Evolutionary conservation across 257 asterid species (phyloP).

Genomic region (Nemophila menziesii): DNA sequence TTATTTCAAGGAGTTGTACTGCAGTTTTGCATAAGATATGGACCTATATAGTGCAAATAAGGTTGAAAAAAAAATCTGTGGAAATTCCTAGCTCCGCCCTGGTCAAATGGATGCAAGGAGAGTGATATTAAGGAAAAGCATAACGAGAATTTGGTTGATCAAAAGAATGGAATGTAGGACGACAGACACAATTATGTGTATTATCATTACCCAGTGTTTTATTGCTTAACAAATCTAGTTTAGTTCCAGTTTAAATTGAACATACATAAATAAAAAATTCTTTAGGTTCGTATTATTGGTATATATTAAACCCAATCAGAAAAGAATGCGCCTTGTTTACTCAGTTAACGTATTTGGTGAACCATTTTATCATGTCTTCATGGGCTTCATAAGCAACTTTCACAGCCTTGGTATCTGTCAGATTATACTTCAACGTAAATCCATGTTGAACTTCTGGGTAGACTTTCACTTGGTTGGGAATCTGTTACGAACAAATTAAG

Average conservation of each 20-base stretch:
- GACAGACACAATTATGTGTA: too few relatives aligned
- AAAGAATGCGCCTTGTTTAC: neutral
- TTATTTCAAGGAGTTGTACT: too few relatives aligned
- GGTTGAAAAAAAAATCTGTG: too few relatives aligned
- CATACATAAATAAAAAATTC: neutral
- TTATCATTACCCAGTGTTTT: too few relatives aligned
- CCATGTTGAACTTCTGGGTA: conserved; percentile 44
- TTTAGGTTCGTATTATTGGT: neutral
- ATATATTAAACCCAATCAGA: neutral
- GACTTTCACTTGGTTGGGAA: conserved; percentile 33
- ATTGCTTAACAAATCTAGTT: too few relatives aligned
- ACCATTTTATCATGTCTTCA: conserved; percentile 35
- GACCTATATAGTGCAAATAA: too few relatives aligned
- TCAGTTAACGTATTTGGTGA: conserved; percentile 28
- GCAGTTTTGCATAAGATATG: too few relatives aligned
- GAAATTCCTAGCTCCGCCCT: too few relatives aligned
- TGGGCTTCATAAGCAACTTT: conserved; percentile 46
- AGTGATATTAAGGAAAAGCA: too few relatives aligned
- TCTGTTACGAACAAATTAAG: conserved; percentile 12
- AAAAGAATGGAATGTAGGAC: neutral
- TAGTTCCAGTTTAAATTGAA: neutral
- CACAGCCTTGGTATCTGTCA: conserved; percentile 29
- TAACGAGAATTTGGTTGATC: neutral
- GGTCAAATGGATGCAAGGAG: too few relatives aligned
- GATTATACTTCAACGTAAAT: conserved; percentile 45